Conservation (phyloP, 2,329 filamentous ascomycete species). For the Leptographium procerum region DNA sequence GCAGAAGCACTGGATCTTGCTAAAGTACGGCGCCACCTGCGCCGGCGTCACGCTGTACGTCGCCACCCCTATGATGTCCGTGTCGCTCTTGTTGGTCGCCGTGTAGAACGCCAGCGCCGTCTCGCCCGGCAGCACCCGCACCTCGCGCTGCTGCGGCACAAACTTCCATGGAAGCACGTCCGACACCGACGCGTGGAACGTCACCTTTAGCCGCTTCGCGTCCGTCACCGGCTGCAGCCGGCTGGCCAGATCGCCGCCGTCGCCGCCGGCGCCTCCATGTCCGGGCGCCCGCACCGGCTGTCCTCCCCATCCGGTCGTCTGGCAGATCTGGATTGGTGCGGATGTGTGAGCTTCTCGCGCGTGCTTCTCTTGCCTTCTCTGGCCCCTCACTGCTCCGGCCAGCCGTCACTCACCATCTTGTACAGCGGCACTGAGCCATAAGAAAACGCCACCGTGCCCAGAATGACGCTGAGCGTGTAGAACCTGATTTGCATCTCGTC, state of each 20-base stretch:
- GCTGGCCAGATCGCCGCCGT: constrained; percentile 55
- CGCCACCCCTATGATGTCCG: constrained; percentile 94
- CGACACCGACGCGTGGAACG: constrained; percentile 90
- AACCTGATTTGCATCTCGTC: constrained; percentile 5
- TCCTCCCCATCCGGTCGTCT: constrained; percentile 82
- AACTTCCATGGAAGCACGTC: constrained; percentile 98
- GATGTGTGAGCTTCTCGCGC: background rate
- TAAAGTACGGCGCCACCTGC: constrained; percentile 94
- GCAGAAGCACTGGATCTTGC: constrained; percentile 99
- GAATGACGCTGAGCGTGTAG: constrained; percentile 65
- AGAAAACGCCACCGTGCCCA: constrained; percentile 68
- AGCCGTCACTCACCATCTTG: constrained; percentile 53
- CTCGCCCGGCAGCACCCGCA: constrained; percentile 88
- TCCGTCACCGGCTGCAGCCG: constrained; percentile 71
- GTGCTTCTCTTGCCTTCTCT: too few species aligned
- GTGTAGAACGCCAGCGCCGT: constrained; percentile 97
- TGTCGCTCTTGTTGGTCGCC: constrained; percentile 78
- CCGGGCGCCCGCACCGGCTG: constrained; percentile 76
- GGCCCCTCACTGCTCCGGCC: background rate
- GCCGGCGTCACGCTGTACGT: constrained; percentile 95
- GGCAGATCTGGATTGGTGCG: constrained; percentile 52
- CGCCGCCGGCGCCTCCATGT: constrained; percentile 42
- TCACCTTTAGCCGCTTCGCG: constrained; percentile 81
- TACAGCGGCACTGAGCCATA: constrained; percentile 81
- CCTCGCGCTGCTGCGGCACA: constrained; percentile 89